These are phyloP conservation scores for Cubamyces lactineus DNA, from an alignment of 768 basidiomycete genomes.

Conservation along the genomic window DNA sequence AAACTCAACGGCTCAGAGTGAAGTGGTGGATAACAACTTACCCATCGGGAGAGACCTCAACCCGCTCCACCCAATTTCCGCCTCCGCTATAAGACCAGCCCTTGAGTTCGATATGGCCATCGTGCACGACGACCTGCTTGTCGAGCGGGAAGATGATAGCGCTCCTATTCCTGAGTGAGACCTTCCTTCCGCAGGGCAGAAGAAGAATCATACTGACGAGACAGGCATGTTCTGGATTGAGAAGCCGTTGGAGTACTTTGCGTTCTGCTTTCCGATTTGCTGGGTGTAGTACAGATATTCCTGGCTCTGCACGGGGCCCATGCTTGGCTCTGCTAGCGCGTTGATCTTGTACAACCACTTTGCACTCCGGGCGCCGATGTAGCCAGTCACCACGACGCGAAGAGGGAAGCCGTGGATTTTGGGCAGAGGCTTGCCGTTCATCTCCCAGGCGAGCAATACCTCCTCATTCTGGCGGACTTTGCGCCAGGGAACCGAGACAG, in stretches of 20 bases:
- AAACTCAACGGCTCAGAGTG: neutral
- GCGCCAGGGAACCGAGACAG: constrained; percentile 53
- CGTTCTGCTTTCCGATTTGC: constrained; percentile 59
- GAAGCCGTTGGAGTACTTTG: constrained; percentile 55
- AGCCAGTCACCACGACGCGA: constrained; percentile 53
- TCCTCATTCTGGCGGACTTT: constrained; percentile 53
- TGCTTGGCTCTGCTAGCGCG: constrained; percentile 50
- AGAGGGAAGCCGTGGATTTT: constrained; percentile 56
- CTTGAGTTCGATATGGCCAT: constrained; percentile 47
- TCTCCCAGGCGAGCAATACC: constrained; percentile 57
- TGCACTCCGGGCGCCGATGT: constrained; percentile 56
- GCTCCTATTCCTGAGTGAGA: constrained; percentile 39
- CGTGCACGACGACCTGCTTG: constrained; percentile 50
- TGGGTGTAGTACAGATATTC: constrained; percentile 57
- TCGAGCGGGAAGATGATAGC: constrained; percentile 51
- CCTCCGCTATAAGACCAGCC: constrained; percentile 39
- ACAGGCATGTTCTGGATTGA: constrained; percentile 63
- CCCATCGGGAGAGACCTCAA: constrained; percentile 57
- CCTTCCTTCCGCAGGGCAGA: too few species aligned
- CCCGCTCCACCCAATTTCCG: constrained; percentile 58
- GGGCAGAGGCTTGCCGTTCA: constrained; percentile 52
- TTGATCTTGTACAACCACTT: constrained; percentile 61
- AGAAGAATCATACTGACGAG: constrained; percentile 42
- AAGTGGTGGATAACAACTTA: constrained; percentile 22
- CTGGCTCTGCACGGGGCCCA: constrained; percentile 55